Evolutionary conservation across 257 asterid genomes (phyloP).

Genomic region (Cinchona pubescens): DNA sequence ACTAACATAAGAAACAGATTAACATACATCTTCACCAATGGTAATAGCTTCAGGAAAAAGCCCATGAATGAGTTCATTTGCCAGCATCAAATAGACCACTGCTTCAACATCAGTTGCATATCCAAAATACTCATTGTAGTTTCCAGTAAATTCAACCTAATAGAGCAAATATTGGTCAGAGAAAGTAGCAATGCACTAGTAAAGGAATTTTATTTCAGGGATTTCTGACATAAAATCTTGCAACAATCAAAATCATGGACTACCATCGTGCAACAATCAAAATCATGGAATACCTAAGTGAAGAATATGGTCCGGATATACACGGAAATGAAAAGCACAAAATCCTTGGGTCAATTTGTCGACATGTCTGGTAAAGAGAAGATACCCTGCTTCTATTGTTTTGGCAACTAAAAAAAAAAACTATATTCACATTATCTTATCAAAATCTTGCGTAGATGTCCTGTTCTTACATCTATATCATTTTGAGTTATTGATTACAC

Average conservation of each 20-base stretch:
- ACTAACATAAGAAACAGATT: constrained; percentile 15
- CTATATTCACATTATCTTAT: background rate
- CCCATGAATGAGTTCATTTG: constrained; percentile 86
- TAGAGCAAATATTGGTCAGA: constrained; percentile 18
- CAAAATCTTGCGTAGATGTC: background rate
- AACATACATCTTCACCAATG: constrained; percentile 93
- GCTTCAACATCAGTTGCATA: constrained; percentile 90
- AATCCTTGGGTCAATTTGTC: too few species aligned
- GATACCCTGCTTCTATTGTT: background rate
- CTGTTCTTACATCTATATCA: background rate
- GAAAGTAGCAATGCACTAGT: constrained; percentile 6
- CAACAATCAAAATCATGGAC: background rate
- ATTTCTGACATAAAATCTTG: background rate
- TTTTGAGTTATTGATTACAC: background rate
- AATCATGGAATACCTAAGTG: background rate
- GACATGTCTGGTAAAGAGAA: background rate
- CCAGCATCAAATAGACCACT: constrained; percentile 93
- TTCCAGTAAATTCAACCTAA: constrained; percentile 85
- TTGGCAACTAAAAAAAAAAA: background rate
- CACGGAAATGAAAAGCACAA: background rate
- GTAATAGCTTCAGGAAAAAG: constrained; percentile 85
- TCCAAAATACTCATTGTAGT: constrained; percentile 88
- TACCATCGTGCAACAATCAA: background rate
- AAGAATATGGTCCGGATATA: background rate
- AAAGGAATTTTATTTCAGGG: background rate